Conservation (phyloP, 495 filamentous ascomycete species). For the Podospora tetraspora region DNA sequence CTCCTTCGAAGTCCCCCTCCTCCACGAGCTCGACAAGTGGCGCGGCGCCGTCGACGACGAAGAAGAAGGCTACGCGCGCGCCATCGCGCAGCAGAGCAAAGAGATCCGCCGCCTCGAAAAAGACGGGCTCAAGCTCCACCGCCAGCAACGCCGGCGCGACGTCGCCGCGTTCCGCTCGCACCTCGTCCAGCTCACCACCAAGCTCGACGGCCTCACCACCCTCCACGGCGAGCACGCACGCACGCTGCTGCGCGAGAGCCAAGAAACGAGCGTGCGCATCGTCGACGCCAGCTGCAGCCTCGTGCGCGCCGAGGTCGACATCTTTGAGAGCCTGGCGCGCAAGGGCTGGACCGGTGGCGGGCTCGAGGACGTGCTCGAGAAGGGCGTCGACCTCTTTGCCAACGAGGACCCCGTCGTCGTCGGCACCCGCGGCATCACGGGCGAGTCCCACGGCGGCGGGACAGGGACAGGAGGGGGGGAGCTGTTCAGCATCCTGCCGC, state of each 20-base stretch:
- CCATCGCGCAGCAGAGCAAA: slow-evolving; percentile 41
- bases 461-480: slow-evolving; percentile 25
- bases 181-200: slow-evolving; percentile 53
- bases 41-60: slow-evolving; percentile 53
- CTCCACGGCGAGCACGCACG: slow-evolving; percentile 55
- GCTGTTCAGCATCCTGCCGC: slow-evolving; percentile 54
- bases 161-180: slow-evolving; percentile 49
- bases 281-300: slow-evolving; percentile 56
- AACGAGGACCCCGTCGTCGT: slow-evolving; percentile 32
- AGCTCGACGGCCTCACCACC: slow-evolving; percentile 55
- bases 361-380: slow-evolving; percentile 55
- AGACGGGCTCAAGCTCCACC: slow-evolving; percentile 54
- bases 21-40: slow-evolving; percentile 61
- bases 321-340: slow-evolving; percentile 57
- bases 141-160: slow-evolving; percentile 51
- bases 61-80: slow-evolving; percentile 51
- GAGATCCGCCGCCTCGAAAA: slow-evolving; percentile 57
- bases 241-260: slow-evolving; percentile 49
- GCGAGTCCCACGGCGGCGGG: slow-evolving; percentile 14
- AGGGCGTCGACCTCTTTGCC: slow-evolving; percentile 56
- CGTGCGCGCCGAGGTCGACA: slow-evolving; percentile 59
- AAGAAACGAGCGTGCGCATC: slow-evolving; percentile 53
- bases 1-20: slow-evolving; percentile 57
- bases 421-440: slow-evolving; percentile 11
- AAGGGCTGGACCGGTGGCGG: slow-evolving; percentile 63